These are phyloP conservation scores for Penicillium sp. DNA, from an alignment of 2,329 filamentous ascomycete genomes.

Conservation along the genomic window DNA sequence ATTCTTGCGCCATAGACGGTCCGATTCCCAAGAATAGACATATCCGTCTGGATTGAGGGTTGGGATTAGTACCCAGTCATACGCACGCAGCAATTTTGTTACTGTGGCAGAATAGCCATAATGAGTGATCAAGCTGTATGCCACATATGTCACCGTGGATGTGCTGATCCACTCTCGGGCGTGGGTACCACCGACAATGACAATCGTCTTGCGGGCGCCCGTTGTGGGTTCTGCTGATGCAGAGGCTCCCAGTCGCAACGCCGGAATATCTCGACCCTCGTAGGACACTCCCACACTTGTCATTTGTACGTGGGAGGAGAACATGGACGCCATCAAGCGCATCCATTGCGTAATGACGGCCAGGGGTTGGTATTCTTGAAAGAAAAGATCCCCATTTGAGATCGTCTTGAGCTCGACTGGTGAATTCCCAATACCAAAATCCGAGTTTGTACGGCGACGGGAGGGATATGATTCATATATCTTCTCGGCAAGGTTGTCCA, in stretches of 20 bases:
- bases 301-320: constrained; percentile 71
- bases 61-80: constrained; percentile 84
- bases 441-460: constrained; percentile 30
- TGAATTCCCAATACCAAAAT: constrained; percentile 29
- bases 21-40: constrained; percentile 85
- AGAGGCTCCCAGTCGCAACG: constrained; percentile 66
- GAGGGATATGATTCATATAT: constrained; percentile 72
- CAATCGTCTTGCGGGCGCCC: constrained; percentile 65
- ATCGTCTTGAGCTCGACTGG: constrained; percentile 32
- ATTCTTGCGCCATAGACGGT: constrained; percentile 94
- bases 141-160: constrained; percentile 84
- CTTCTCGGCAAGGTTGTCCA: constrained; percentile 73
- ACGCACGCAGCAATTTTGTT: constrained; percentile 73
- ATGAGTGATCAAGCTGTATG: constrained; percentile 79
- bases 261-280: constrained; percentile 82
- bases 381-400: constrained; percentile 66
- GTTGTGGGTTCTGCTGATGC: constrained; percentile 48
- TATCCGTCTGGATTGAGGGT: constrained; percentile 92
- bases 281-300: constrained; percentile 78
- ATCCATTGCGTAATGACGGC: constrained; percentile 88
- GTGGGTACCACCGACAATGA: constrained; percentile 82
- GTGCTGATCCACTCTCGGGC: constrained; percentile 96
- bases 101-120: constrained; percentile 70
- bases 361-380: constrained; percentile 85
- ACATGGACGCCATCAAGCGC: constrained; percentile 83